A percentile compares a stretch with the other conserved stretches of the same genome.
Conservation (phyloP, 164 flowering plant genomes). For the Nymphaea thermarum region DNA sequence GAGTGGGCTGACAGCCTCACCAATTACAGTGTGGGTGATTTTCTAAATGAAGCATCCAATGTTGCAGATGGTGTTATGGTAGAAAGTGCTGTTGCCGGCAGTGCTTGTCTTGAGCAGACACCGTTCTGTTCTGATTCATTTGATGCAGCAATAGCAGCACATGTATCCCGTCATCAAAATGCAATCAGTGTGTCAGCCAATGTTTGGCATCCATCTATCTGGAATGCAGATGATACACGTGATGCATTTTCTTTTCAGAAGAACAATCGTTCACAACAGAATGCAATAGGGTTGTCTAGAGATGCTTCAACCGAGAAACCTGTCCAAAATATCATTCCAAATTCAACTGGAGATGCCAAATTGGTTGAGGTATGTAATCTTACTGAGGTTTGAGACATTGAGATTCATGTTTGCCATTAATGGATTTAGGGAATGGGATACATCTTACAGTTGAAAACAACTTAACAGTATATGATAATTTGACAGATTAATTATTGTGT, state of each 20-base stretch:
- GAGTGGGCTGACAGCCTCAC: conserved; percentile 97
- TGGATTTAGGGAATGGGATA: no score
- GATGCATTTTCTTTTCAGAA: conserved; percentile 84
- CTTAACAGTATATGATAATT: no score
- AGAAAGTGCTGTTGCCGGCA: conserved; percentile 24
- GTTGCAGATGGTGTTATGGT: conserved; percentile 14
- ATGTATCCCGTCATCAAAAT: conserved; percentile 40
- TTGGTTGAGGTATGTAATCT: conserved; percentile 29
- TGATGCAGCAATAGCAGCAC: conserved; percentile 97
- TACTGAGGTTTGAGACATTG: not conserved
- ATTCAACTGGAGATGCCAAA: conserved; percentile 12
- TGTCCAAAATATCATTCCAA: conserved; percentile 11
- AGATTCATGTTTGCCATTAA: no score
- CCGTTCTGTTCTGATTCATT: conserved; percentile 85
- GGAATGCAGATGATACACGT: conserved; percentile 96
- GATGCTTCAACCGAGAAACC: conserved; percentile 18
- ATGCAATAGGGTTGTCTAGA: conserved; percentile 9
- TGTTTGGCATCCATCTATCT: conserved; percentile 49
- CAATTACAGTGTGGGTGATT: conserved; percentile 74
- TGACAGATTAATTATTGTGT: no score
- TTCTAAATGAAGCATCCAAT: conserved; percentile 47
- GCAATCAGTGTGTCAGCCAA: conserved; percentile 19
- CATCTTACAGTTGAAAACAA: no score
- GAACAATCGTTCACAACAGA: conserved; percentile 12
- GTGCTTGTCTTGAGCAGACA: conserved; percentile 35